A percentile compares a stretch with the other conserved stretches of the same genome.
phyloP scores from a whole-genome alignment of 805 yeast genomes.

The Spathaspora sp. region DNA sequence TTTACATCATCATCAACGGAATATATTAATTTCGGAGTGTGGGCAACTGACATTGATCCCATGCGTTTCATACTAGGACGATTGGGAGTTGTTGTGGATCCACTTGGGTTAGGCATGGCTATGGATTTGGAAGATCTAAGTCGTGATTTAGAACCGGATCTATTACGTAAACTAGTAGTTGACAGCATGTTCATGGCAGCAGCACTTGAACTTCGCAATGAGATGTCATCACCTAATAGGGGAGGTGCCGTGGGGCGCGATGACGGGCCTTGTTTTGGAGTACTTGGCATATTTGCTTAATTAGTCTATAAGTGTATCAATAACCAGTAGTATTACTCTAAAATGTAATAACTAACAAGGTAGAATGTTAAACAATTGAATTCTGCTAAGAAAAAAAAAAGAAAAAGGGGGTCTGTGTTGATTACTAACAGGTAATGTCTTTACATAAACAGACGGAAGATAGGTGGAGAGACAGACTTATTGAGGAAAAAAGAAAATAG shows the following conservation, averaged over 20 bases:
- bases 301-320: neutral
- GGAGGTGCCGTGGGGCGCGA: conserved; percentile 1
- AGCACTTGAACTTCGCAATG: conserved; percentile 3
- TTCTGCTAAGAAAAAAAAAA: no score
- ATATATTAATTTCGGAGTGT: conserved; percentile 41
- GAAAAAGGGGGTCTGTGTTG: no score
- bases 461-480: no score
- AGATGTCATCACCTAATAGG: conserved; percentile 1
- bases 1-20: conserved; percentile 81
- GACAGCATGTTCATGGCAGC: conserved; percentile 4
- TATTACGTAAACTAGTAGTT: neutral
- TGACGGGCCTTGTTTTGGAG: conserved; percentile 3
- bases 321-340: neutral
- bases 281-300: conserved; percentile 3
- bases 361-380: neutral
- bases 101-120: neutral
- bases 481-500: neutral
- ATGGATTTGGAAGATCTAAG: neutral
- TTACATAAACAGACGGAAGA: no score
- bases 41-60: conserved; percentile 3
- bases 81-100: neutral
- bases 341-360: neutral
- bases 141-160: neutral
- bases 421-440: no score
- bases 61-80: conserved; percentile 31